Base-by-base conservation (phyloP, 2,329 filamentous ascomycete species). In the Dothistroma septosporum region DNA sequence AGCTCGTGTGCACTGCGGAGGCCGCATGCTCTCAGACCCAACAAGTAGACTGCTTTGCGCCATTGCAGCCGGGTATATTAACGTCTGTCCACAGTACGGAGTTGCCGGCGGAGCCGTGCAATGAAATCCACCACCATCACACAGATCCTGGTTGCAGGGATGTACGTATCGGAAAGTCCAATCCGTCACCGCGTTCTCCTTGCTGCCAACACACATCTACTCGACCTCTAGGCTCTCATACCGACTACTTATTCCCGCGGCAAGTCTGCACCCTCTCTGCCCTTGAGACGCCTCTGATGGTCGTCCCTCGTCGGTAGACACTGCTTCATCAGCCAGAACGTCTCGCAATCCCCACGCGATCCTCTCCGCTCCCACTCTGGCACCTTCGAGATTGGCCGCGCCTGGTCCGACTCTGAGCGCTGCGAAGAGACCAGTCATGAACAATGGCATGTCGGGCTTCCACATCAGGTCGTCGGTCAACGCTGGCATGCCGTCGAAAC, bases 391-490 rank as follows among this genome's bases (percentile, higher is more conserved):
- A 71, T 92, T 92, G 0, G 84, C 85, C 0, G 87, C 88, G 0
- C 86, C 88, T 11, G 90, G 89, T 0, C 90, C 89, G 0, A 93
- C 76, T 59, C 85, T 81, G 66, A 93, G 72, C 0, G 82, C 84
- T 0, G 87, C 89, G 37, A 92, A 75, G 56, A 85, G 80, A 1
- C 88, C 90, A 0, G 87, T 86, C 60, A 90, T 75, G 69, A 91
- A 92, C 1, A 92, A 74, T 1, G 90, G 90, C 0, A 93, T 83
- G n/a, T 85, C 84, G 0, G 86, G 79, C 41, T 80, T 80, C 90
- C 89, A 93, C 81, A 87, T 88, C 62, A 93, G 77, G 68, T 93
- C 89, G 47, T 92, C 84, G 1, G 83, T 92, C 55, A 93, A 74
- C 64, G 87, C 90, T 0, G 90, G 90, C 21, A 92, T 76, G 0